A percentile compares a stretch with the other conserved stretches of the same genome.
Evolutionary conservation across 1,284 basidiomycete genomes (phyloP).

Genomic region (Anthracocystis walkeri): DNA sequence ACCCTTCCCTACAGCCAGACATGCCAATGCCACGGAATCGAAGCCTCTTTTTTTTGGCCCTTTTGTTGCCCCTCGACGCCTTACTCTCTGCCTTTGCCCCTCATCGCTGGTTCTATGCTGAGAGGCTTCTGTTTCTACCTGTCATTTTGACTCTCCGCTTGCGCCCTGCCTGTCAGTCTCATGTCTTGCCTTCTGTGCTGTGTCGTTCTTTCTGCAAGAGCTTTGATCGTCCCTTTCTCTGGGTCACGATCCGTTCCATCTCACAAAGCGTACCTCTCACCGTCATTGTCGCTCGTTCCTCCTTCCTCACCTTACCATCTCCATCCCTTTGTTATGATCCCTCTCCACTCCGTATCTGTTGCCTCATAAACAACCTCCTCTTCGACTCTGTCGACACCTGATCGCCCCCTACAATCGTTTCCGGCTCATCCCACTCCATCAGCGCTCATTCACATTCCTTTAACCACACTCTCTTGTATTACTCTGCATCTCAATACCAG

Average conservation of each 20-base stretch:
- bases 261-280: background rate
- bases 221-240: background rate
- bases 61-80: background rate
- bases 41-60: background rate
- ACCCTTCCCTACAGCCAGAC: background rate
- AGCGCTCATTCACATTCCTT: slow-evolving; percentile 4
- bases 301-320: background rate
- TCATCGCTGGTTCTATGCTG: background rate
- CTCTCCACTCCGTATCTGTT: background rate
- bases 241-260: background rate
- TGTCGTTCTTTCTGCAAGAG: background rate
- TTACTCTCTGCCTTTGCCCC: slow-evolving; percentile 1
- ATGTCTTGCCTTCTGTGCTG: background rate
- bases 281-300: background rate
- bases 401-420: background rate
- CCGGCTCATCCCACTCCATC: background rate
- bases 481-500: background rate
- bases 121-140: background rate
- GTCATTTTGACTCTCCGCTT: slow-evolving; percentile 21
- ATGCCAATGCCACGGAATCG: slow-evolving; percentile 1
- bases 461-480: slow-evolving; percentile 6
- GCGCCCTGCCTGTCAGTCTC: slow-evolving; percentile 14
- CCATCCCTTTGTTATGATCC: slow-evolving; percentile 1
- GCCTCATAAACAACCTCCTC: slow-evolving; percentile 4
- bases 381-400: background rate